Evolutionary conservation across 108 stramenopile genomes (phyloP).

Genomic region (Aureococcus anophagefferens): DNA sequence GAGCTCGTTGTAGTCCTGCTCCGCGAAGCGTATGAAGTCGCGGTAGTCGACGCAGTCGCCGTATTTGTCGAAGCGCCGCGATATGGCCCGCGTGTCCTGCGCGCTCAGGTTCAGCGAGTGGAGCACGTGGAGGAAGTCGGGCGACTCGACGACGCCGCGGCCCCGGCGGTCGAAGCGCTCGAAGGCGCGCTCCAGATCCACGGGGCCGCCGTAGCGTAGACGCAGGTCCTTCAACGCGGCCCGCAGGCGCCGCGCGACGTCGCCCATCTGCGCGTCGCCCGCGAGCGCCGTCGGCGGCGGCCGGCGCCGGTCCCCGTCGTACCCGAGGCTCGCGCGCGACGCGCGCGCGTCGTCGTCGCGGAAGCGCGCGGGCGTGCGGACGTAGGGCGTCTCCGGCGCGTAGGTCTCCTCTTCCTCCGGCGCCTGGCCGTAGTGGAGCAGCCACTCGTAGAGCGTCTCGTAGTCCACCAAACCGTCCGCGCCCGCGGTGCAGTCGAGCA

Average conservation of each 20-base stretch:
- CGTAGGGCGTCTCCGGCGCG: too few species aligned
- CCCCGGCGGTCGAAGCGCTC: background rate
- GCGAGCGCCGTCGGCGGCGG: too few species aligned
- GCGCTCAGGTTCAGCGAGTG: background rate
- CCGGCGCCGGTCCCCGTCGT: too few species aligned
- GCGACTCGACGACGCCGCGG: background rate
- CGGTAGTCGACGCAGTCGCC: background rate
- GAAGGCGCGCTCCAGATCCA: background rate
- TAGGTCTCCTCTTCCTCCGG: too few species aligned
- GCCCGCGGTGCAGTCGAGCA: too few species aligned
- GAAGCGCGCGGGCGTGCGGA: too few species aligned
- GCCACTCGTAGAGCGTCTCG: too few species aligned
- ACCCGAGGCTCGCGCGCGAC: too few species aligned
- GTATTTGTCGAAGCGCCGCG: background rate
- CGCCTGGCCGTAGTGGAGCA: too few species aligned
- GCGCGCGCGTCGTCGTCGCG: too few species aligned
- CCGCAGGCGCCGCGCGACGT: background rate
- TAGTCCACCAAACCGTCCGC: too few species aligned
- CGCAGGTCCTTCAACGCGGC: background rate
- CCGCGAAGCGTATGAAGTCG: background rate
- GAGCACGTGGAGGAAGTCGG: background rate
- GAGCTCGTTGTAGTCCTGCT: background rate
- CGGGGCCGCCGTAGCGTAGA: background rate
- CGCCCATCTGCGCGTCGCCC: background rate
- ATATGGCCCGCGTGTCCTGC: background rate